Conservation (phyloP, 306 rosid species). For the Adenanthera pavonina region DNA sequence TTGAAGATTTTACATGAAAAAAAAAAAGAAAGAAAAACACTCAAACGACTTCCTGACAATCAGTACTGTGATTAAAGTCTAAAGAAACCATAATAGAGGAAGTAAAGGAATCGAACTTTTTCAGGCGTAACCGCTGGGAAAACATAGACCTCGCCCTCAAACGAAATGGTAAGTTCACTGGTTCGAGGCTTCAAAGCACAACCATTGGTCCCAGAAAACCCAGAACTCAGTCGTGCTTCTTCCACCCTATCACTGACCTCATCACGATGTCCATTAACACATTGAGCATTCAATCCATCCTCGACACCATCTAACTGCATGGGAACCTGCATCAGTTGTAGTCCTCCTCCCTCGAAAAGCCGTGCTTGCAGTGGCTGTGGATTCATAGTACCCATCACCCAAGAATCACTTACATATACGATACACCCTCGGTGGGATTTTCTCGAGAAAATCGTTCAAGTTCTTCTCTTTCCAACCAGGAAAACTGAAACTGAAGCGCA, state of each 20-base stretch:
- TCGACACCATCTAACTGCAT: conserved; percentile 43
- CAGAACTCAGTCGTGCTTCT: conserved; percentile 33
- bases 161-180: conserved; percentile 75
- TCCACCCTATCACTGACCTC: conserved; percentile 39
- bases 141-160: conserved; percentile 78
- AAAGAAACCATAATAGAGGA: not conserved
- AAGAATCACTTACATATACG: conserved; percentile 42
- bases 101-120: conserved; percentile 50
- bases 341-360: conserved; percentile 34
- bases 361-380: conserved; percentile 45
- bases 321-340: conserved; percentile 30
- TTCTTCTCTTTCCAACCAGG: conserved; percentile 23
- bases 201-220: conserved; percentile 13
- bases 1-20: not conserved
- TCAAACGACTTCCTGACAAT: not conserved
- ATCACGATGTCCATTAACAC: conserved; percentile 36
- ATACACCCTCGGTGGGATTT: not conserved
- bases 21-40: not conserved
- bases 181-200: conserved; percentile 44
- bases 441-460: not conserved
- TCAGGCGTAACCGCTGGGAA: conserved; percentile 74
- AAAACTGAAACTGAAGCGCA: not conserved
- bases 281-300: conserved; percentile 21
- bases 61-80: not conserved
- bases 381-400: conserved; percentile 48